phyloP scores from a whole-genome alignment of 768 basidiomycete genomes.

The Lactarius psammicola region DNA sequence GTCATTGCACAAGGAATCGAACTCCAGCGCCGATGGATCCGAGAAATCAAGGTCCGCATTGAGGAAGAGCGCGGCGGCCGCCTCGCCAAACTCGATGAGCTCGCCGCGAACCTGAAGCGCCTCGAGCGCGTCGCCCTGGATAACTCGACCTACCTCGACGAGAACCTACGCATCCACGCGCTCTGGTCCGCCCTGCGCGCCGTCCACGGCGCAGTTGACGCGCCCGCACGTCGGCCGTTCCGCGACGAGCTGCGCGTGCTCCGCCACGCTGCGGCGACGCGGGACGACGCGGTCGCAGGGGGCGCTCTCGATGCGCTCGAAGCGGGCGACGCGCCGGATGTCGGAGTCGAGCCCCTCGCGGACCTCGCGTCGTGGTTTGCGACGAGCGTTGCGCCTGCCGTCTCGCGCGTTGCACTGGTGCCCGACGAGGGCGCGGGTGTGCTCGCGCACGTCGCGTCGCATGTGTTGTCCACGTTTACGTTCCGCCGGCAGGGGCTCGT shows the following conservation, averaged over 20 bases:
- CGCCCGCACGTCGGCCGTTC: slow-evolving; percentile 76
- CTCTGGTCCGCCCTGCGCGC: slow-evolving; percentile 93
- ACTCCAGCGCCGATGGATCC: slow-evolving; percentile 94
- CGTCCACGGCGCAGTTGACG: slow-evolving; percentile 59
- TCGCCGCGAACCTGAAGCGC: slow-evolving; percentile 85
- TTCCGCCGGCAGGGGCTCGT: slow-evolving; percentile 82
- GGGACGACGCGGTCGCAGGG: slow-evolving; percentile 65
- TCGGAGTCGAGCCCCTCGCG: slow-evolving; percentile 83
- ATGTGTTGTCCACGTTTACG: slow-evolving; percentile 66
- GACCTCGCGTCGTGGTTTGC: slow-evolving; percentile 92
- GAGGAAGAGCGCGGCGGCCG: slow-evolving; percentile 96
- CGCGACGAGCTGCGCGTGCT: slow-evolving; percentile 85
- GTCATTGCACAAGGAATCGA: slow-evolving; percentile 97
- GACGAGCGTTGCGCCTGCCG: slow-evolving; percentile 75
- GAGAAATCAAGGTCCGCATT: slow-evolving; percentile 92
- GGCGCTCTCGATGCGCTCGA: slow-evolving; percentile 71
- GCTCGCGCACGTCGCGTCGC: slow-evolving; percentile 82
- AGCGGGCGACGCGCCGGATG: slow-evolving; percentile 67
- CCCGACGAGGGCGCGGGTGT: slow-evolving; percentile 89
- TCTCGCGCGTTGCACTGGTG: slow-evolving; percentile 87
- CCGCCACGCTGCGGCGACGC: slow-evolving; percentile 65
- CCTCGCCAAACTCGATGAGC: slow-evolving; percentile 90
- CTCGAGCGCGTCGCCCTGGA: slow-evolving; percentile 89
- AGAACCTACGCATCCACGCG: slow-evolving; percentile 87
- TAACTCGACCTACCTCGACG: slow-evolving; percentile 87